These are phyloP conservation scores for Dryas alaskensis DNA, from an alignment of 306 rosid genomes.

Conservation along the genomic window DNA sequence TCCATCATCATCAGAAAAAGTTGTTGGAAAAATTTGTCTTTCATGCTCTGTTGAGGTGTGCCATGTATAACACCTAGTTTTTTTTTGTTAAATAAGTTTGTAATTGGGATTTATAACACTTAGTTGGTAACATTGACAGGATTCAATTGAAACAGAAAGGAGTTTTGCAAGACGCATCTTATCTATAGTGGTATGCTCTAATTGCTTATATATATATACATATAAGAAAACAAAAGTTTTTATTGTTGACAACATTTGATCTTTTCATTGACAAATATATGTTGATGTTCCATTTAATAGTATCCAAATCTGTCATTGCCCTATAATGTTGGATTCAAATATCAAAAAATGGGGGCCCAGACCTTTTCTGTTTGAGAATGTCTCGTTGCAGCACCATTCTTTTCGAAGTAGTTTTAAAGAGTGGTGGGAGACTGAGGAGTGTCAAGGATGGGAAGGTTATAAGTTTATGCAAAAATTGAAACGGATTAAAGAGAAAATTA, in stretches of 20 bases:
- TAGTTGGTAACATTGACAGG: conserved; percentile 50
- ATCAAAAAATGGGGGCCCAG: too few species aligned
- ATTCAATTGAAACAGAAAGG: conserved; percentile 81
- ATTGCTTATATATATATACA: not conserved
- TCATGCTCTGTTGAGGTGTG: conserved; percentile 84
- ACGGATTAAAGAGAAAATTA: too few species aligned
- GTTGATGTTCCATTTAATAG: not conserved
- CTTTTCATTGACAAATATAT: not conserved
- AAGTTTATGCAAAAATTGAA: too few species aligned
- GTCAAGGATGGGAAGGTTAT: too few species aligned
- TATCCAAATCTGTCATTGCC: too few species aligned
- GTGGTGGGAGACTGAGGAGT: too few species aligned
- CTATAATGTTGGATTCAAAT: too few species aligned
- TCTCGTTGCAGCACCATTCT: too few species aligned
- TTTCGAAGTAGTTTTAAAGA: too few species aligned
- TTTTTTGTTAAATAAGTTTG: conserved; percentile 16
- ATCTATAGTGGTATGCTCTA: conserved; percentile 80
- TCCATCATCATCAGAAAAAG: conserved; percentile 62
- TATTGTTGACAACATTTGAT: not conserved
- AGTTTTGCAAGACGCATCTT: conserved; percentile 84
- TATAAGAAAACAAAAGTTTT: not conserved
- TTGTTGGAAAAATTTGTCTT: conserved; percentile 68
- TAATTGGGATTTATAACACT: conserved; percentile 30
- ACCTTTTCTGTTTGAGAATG: too few species aligned
- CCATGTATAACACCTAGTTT: conserved; percentile 7